Base-by-base conservation (phyloP, 106 monocot species). In the Acanthochlamys bracteata region DNA sequence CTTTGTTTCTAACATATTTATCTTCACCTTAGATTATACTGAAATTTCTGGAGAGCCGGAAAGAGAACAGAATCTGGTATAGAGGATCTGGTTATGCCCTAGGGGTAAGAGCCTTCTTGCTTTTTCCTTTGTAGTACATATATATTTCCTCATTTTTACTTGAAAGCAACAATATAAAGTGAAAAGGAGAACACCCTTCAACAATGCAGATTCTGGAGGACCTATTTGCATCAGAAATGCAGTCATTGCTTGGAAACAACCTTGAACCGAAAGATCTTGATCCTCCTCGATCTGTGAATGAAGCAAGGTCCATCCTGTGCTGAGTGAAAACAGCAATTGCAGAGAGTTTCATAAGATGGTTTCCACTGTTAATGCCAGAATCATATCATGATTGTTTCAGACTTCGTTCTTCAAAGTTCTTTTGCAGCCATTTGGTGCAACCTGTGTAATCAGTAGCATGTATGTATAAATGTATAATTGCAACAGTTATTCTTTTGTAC, bases 1-100 rank as follows among this genome's bases (percentile, higher is more conserved):
- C 8, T 51, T 25, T 63, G 42, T 2, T 46, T 53, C 59, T 67
- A 11, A 59, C 45, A 52, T 11, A 10, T 47, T 27, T 47, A 7
- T 10, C 12, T 57, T 79, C 73, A 75, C 19, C 40, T 57, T 54
- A 95, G 90, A 82, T 87, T 78, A 80, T 90, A 22, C 21, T 95
- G 60, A 80, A 69, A 25, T 95, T 95, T 65, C 79, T 95, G 20
- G 95, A 90, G 79, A 95, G 86, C 68, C 41, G 81, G 67, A 96
- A 90, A 58, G 95, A 90, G 76, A 96, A 91, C 71, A 79, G 82
- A 39, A 70, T 78, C 25, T 96, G 90, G 83, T 90, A 96, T 53
- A 73, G 78, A 55, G 87, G 87, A 62, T 87, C 90, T 24, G 75
- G 69, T 27, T 76, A 84, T 76, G 90, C 87, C 64, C 71, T 96